A percentile compares a stretch with the other conserved stretches of the same genome.
Conservation (phyloP, 441 rosid species). For the Euphorbia celastroides region DNA sequence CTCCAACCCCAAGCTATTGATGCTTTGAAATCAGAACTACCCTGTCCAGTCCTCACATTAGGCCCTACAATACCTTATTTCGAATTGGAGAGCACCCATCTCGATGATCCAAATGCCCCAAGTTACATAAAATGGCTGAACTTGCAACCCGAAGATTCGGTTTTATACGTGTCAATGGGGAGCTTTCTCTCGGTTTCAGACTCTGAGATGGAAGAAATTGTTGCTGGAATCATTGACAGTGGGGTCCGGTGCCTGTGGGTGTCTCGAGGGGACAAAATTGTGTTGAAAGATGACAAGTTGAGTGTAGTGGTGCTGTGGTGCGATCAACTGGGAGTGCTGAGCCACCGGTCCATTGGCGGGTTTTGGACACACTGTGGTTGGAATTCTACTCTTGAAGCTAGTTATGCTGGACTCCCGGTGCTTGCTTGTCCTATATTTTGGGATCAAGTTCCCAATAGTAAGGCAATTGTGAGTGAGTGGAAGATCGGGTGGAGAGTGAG, state of each 20-base stretch:
- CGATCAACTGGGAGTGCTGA: background rate
- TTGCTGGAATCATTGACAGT: background rate
- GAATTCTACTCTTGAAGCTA: background rate
- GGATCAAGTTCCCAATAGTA: background rate
- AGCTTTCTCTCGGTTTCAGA: background rate
- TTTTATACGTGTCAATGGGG: slow-evolving; percentile 1
- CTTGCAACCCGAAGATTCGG: background rate
- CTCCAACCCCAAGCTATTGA: slow-evolving; percentile 37
- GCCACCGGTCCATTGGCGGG: background rate
- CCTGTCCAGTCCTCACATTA: slow-evolving; percentile 28
- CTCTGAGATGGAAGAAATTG: background rate
- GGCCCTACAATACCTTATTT: slow-evolving; percentile 46
- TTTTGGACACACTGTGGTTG: background rate
- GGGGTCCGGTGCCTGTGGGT: background rate
- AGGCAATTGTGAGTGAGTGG: background rate
- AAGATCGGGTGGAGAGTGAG: background rate
- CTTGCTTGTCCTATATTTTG: background rate
- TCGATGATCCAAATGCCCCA: background rate
- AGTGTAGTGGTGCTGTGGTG: background rate
- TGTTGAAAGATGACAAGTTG: background rate
- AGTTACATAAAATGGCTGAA: background rate
- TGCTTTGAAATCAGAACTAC: slow-evolving; percentile 15
- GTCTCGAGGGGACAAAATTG: background rate
- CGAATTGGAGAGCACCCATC: slow-evolving; percentile 10
- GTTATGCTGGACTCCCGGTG: background rate